Evolutionary conservation across 2,329 filamentous ascomycete genomes (phyloP).

Genomic region (Colletotrichum abscissum): DNA sequence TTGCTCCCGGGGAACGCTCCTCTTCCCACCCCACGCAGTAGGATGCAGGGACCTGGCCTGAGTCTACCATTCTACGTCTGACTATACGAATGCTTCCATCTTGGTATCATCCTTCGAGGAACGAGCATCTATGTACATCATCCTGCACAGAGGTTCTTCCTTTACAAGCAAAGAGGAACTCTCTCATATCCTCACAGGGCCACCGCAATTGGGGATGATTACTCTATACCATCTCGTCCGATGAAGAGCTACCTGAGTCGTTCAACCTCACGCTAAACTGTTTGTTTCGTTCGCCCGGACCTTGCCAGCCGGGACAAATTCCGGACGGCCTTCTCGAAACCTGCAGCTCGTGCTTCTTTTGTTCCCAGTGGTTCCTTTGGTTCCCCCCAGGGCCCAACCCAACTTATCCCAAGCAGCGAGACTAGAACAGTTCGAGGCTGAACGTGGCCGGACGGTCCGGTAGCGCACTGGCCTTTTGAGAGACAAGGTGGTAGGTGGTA

Average conservation of each 20-base stretch:
- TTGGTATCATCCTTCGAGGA: neutral
- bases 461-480: slow-evolving; percentile 8
- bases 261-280: slow-evolving; percentile 1
- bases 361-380: neutral
- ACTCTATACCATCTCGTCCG: neutral
- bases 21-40: neutral
- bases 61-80: neutral
- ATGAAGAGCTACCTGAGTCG: slow-evolving; percentile 10
- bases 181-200: neutral
- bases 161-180: neutral
- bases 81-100: neutral
- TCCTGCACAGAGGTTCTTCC: neutral
- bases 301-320: slow-evolving; percentile 12
- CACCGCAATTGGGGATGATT: neutral
- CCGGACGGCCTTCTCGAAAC: slow-evolving; percentile 32
- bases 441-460: slow-evolving; percentile 13
- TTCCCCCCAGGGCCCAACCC: too few species aligned
- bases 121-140: neutral
- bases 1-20: neutral
- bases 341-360: slow-evolving; percentile 8
- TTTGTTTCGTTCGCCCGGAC: slow-evolving; percentile 9
- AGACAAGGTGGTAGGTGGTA: neutral
- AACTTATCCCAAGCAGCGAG: neutral
- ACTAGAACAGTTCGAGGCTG: slow-evolving; percentile 1
- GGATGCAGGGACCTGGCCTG: neutral